A percentile compares a stretch with the other conserved stretches of the same genome.
Evolutionary conservation across 176 grass and related monocot genomes (phyloP).

Genomic region (Avena atlantica): DNA sequence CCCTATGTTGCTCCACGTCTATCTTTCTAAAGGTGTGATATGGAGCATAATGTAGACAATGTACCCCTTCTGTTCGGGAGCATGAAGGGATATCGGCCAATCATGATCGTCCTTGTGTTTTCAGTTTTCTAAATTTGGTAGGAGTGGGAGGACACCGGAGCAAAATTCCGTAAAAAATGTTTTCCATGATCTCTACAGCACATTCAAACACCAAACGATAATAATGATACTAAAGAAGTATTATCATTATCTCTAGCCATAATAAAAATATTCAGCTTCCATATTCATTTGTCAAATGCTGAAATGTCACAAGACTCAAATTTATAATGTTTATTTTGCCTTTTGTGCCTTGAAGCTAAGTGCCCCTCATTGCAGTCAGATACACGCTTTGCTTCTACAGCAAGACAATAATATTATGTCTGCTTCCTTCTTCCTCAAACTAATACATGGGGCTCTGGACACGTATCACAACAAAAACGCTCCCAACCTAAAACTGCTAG

Average conservation of each 20-base stretch:
- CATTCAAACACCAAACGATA: conserved; percentile 9
- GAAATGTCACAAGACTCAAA: not conserved
- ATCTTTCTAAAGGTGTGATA: conserved; percentile 9
- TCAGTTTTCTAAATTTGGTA: too few relatives aligned
- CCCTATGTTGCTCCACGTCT: conserved; percentile 4
- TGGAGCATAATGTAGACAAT: conserved; percentile 14
- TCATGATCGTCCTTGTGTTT: too few relatives aligned
- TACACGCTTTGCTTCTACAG: conserved; percentile 19
- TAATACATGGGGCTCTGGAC: conserved; percentile 16
- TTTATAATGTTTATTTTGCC: not conserved
- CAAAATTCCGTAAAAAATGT: not conserved
- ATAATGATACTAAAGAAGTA: conserved; percentile 5
- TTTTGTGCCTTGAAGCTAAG: conserved; percentile 29
- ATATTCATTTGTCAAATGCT: not conserved
- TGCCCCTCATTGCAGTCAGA: conserved; percentile 15
- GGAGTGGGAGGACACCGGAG: too few relatives aligned
- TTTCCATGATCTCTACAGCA: not conserved
- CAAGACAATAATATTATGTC: not conserved
- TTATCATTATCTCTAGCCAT: not conserved
- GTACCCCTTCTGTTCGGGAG: not conserved
- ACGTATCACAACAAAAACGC: conserved; percentile 31
- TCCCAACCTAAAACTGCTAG: conserved; percentile 18
- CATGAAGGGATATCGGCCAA: too few relatives aligned
- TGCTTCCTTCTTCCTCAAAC: conserved; percentile 2
- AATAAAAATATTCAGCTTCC: conserved; percentile 9